These are phyloP conservation scores for Trichosporon faecale DNA, from an alignment of 1,284 basidiomycete genomes.

Conservation along the genomic window DNA sequence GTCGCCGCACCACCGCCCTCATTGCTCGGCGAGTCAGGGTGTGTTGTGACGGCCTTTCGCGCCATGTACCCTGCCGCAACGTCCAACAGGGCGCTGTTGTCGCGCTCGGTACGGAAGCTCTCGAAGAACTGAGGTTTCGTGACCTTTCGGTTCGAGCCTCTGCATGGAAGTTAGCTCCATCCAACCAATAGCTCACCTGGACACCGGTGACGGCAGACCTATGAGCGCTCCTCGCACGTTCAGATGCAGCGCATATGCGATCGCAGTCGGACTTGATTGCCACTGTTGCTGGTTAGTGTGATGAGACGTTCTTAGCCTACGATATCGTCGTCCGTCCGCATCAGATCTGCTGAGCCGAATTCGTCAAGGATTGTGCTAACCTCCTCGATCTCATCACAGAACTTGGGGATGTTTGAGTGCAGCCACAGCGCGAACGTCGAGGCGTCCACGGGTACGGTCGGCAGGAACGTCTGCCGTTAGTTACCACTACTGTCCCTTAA, in stretches of 20 bases:
- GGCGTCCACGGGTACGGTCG: slow-evolving; percentile 85
- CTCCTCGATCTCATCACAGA: slow-evolving; percentile 74
- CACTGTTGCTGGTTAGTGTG: slow-evolving; percentile 56
- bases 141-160: slow-evolving; percentile 64
- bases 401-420: slow-evolving; percentile 87
- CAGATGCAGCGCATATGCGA: slow-evolving; percentile 80
- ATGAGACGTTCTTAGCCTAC: slow-evolving; percentile 53
- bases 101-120: slow-evolving; percentile 41
- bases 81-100: slow-evolving; percentile 43
- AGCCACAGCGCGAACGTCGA: slow-evolving; percentile 84
- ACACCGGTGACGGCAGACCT: slow-evolving; percentile 79
- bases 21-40: slow-evolving; percentile 14
- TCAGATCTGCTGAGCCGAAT: slow-evolving; percentile 75
- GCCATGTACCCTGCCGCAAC: slow-evolving; percentile 39
- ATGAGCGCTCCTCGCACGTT: slow-evolving; percentile 73
- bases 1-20: slow-evolving; percentile 16
- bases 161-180: slow-evolving; percentile 12
- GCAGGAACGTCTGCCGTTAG: slow-evolving; percentile 52
- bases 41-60: slow-evolving; percentile 28
- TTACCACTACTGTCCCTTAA: background rate
- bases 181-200: slow-evolving; percentile 53
- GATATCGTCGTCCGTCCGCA: slow-evolving; percentile 64
- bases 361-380: slow-evolving; percentile 69
- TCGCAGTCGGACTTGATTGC: slow-evolving; percentile 61
- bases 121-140: slow-evolving; percentile 57